Base-by-base conservation (phyloP, 768 basidiomycete genomes). In the Artomyces pyxidatus region DNA sequence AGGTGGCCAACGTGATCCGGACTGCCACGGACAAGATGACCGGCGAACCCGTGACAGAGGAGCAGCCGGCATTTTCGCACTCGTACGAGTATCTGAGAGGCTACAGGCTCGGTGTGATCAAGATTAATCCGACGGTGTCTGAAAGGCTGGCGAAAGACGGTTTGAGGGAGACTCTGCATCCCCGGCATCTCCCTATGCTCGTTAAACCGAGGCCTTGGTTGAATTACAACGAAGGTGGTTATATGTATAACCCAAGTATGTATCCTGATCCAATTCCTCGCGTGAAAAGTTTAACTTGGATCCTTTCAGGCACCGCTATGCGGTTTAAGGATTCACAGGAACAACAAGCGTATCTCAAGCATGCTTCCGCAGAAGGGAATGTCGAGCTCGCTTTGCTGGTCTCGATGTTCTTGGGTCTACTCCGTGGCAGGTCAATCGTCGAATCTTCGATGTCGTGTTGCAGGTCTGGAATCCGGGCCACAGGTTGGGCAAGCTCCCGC, bases 101-200 rank as follows among this genome's bases (percentile, higher is more conserved):
- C 1, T 83, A 83, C 53, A 95, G 92, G 62, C 75, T 96, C n/a
- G 95, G 95, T 23, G 80, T 97, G 19, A 83, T 98, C 63, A 81
- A 81, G 61, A 67, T 95, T 50, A 95, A 97, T 63, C 81, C 85
- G 0, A 80, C 74, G 4, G 85, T 98, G 5, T 71, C 83, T 3
- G 81, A 86, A 12, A 77, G 85, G 3, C 69, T 98, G 47, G 81
- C 88, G 3, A 80, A 78, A 50, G 94, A 97, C 52, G 72, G 67
- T 35, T 60, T 93, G 17, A 68, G 71, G 11, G 75, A 81, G 46
- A 78, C 85, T 0, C 71, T 97, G 16, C 92, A 95, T 66, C 93
- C 95, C 14, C 88, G 93, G 2, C 89, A 95, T 65, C 74, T 99
- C 21, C 95, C 95, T 8, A 99, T 98, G 96, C 75, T 99, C 6